Evolutionary conservation across 345 rosid genomes (phyloP), one percentile per base, ranked within the genome.

Genomic region (Populus alba): DNA sequence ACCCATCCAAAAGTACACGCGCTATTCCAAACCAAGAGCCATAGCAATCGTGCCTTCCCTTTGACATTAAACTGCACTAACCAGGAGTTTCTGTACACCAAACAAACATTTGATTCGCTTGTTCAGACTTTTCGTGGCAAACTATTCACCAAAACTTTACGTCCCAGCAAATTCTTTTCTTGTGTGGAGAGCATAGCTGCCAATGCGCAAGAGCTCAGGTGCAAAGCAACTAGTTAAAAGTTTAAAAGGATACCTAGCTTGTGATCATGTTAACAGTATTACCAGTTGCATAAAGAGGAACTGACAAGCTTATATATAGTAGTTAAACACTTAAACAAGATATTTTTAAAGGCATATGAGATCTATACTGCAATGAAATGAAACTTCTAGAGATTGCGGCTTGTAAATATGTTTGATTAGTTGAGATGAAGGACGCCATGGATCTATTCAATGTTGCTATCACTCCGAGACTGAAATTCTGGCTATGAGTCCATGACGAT

Each of bases 401-500:
- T 11, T 45, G 17, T 3, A 45, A 45, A 0, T 3, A 33, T 15
- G 17, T 45, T 45, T 45, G 16, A 13, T 15, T 13, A 4, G 51
- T 45, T 23, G 33, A 29, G 12, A 63, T 23, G 5, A 63, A 8
- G 18, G 29, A 17, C n/a, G 35, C 70, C 35, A 5, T 10, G 82
- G 65, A 81, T 84, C 70, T 79, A 78, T 85, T 81, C 87, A 76
- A 84, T 66, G 73, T 70, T 72, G 23, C 79, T 80, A 47, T 78
- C 81, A 81, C 65, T 75, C 53, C 16, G 37, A 55, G 49, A 68
- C 76, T 81, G 66, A 73, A 79, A 35, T 47, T 37, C 25, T 12
- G 10, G 27, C 16, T 2, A 37, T 17, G 45, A 25, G 5, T 17
- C 16, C 1, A 37, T 17, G 61, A 25, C 63, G 16, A 15, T 31